Percentiles rank a stretch among this genome's conserved stretches.
phyloP scores from a whole-genome alignment of 2,329 filamentous ascomycete genomes.

The Aspergillus sp. region DNA sequence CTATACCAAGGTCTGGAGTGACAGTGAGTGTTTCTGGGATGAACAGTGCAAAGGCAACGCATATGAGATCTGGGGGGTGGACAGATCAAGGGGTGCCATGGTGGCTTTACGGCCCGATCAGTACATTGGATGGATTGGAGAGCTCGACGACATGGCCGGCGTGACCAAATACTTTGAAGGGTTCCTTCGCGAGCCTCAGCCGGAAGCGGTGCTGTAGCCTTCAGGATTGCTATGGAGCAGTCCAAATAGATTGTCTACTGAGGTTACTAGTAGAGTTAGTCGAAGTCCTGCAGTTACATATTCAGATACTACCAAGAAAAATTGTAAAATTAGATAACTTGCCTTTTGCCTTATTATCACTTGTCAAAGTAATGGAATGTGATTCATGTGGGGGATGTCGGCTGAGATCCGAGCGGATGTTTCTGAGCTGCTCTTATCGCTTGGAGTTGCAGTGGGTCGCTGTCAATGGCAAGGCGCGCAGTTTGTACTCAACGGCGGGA shows the following conservation, averaged over 20 bases:
- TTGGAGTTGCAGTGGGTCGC: conserved; percentile 1
- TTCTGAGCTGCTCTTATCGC: neutral
- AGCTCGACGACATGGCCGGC: conserved; percentile 26
- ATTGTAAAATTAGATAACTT: too few relatives aligned
- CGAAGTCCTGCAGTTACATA: too few relatives aligned
- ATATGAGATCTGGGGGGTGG: conserved; percentile 31
- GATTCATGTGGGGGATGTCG: neutral
- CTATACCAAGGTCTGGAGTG: conserved; percentile 60
- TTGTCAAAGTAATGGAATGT: neutral
- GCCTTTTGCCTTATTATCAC: too few relatives aligned
- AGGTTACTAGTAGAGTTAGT: too few relatives aligned
- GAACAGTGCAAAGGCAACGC: conserved; percentile 28
- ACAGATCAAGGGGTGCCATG: conserved; percentile 25
- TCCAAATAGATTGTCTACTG: too few relatives aligned
- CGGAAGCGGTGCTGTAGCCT: neutral
- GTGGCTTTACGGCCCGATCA: conserved; percentile 31
- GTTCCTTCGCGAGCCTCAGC: conserved; percentile 12
- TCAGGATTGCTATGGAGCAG: too few relatives aligned
- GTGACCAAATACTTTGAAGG: conserved; percentile 28
- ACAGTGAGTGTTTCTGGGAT: conserved; percentile 42
- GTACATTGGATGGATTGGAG: conserved; percentile 33
- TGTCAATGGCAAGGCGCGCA: conserved; percentile 7
- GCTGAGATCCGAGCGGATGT: neutral
- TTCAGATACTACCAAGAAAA: too few relatives aligned
- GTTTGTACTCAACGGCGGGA: neutral